Base-by-base conservation (phyloP, 1,284 basidiomycete genomes). In the Cutaneotrichosporon dermatis region DNA sequence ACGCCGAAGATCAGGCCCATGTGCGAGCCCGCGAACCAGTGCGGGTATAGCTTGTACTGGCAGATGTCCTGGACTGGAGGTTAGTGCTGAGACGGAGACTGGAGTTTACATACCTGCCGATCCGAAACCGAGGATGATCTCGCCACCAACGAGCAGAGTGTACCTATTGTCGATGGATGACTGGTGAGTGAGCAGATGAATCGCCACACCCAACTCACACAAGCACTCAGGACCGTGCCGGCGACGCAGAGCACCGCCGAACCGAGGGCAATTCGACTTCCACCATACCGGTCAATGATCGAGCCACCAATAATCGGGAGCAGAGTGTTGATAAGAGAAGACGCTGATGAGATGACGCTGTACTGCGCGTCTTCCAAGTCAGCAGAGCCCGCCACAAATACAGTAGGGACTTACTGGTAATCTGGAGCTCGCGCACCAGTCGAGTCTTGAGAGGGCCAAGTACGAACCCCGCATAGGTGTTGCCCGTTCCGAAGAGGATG, bases 221-320 rank as follows among this genome's bases (percentile, higher is more conserved):
- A 45, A n/a, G 51, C 50, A 2, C 51, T 46, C 2, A 48, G 48
- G 16, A 61, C 39, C 0, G 59, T 55, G 1, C 51, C 59, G n/a
- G 55, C 53, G 15, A 9, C 33, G 46, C 46, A 49, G 13, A 49
- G 34, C 13, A 49, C 46, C 6, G 46, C 46, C 3, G 46, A 49
- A 13, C 46, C 46, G 51, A 54, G 51, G 44, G 57, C 52, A 4
- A 12, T 8, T 75, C 37, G 1, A 6, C 25, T 34, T 41, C 59
- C 67, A 6, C 75, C 79, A 59, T 74, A 79, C 56, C 77, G 76
- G 64, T 81, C 80, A 64, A 80, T 78, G 13, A 72, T 66, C 42
- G 79, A 67, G 41, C 80, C 80, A 3, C 76, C 75, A 13, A 81
- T 70, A 55, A 80, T 71, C 4, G 80, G 80, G 6, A 80, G 65